These are phyloP conservation scores for Pseudocercospora vitis DNA, from an alignment of 2,329 filamentous ascomycete genomes.

Conservation along the genomic window DNA sequence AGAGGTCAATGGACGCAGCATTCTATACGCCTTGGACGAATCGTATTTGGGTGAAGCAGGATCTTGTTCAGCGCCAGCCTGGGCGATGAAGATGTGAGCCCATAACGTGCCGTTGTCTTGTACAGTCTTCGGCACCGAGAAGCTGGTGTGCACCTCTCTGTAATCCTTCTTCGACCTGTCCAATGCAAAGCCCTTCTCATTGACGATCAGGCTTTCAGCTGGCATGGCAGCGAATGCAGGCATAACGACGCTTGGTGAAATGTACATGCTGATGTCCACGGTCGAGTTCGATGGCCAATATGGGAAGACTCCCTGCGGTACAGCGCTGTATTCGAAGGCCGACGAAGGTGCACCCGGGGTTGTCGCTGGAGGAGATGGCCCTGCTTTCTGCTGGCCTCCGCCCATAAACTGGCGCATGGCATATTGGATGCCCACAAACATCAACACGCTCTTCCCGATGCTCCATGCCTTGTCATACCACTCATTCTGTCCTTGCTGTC, in stretches of 20 bases:
- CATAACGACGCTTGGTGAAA: slow-evolving; percentile 72
- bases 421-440: slow-evolving; percentile 61
- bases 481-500: slow-evolving; percentile 11
- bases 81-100: slow-evolving; percentile 87
- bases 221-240: slow-evolving; percentile 66
- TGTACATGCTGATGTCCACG: slow-evolving; percentile 80
- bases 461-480: slow-evolving; percentile 34
- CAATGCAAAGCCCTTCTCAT: slow-evolving; percentile 70
- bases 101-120: slow-evolving; percentile 92
- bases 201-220: slow-evolving; percentile 68
- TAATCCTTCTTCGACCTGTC: slow-evolving; percentile 65
- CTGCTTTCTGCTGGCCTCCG: slow-evolving; percentile 25
- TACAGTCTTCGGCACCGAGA: slow-evolving; percentile 73
- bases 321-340: slow-evolving; percentile 53
- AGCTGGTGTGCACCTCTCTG: slow-evolving; percentile 72
- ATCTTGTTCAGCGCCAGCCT: slow-evolving; percentile 74
- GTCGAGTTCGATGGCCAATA: slow-evolving; percentile 81
- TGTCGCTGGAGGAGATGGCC: slow-evolving; percentile 21
- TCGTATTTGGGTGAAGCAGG: slow-evolving; percentile 73
- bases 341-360: slow-evolving; percentile 42
- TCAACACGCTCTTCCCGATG: slow-evolving; percentile 55
- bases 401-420: slow-evolving; percentile 58
- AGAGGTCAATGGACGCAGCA: slow-evolving; percentile 80
- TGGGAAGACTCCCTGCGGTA: slow-evolving; percentile 74
- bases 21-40: slow-evolving; percentile 74